Evolutionary conservation across 2,329 filamentous ascomycete species (phyloP), one percentile per base, ranked within the genome.

Genomic region (Microcyclosporella mali): DNA sequence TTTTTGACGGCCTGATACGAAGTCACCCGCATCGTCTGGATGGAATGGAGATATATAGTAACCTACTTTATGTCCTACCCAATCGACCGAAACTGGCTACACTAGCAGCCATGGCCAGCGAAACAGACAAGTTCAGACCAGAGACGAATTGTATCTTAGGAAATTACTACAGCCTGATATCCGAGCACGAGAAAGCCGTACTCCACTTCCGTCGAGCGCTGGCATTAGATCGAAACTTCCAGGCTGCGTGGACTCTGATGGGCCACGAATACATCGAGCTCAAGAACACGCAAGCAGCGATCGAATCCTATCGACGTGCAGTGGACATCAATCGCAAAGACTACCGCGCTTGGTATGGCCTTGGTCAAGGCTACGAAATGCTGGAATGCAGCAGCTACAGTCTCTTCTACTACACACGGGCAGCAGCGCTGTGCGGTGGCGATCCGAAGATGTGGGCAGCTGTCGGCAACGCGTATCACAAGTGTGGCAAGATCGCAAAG

Each of bases 371-470:
- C 1, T 98, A 98, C 60, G 92, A 98, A 65, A 85, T 98, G 55
- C 77, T 98, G 7, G 92, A 98, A 66, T 95, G 95, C 88, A 87
- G 95, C 61, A 88, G 89, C 33, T 98, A 98, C 63, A 89, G 90
- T 1, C 70, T 98, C 0, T 97, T 92, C 77, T 98, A 98, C 67
- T 95, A 95, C 70, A 94, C 97, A 61, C 88, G 92, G 43, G 92
- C 92, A 0, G 90, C 90, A 0, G 87, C 88, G 0, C 72, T 98
- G 1, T 81, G 89, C n/a, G 88, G 90, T 0, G 95, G 90, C 74
- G 92, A 98, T 56, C 87, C 89, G 0, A 97, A 97, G 66, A 94
- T 98, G 86, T 98, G 92, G 92, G 85, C 92, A 71, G 92, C 92
- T 0, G 88, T 98, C 4, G 92, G 87, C 8, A 85, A 85, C 27